phyloP scores from a whole-genome alignment of 129 eudicot genomes.

The Rutidosis leptorrhynchoides region DNA sequence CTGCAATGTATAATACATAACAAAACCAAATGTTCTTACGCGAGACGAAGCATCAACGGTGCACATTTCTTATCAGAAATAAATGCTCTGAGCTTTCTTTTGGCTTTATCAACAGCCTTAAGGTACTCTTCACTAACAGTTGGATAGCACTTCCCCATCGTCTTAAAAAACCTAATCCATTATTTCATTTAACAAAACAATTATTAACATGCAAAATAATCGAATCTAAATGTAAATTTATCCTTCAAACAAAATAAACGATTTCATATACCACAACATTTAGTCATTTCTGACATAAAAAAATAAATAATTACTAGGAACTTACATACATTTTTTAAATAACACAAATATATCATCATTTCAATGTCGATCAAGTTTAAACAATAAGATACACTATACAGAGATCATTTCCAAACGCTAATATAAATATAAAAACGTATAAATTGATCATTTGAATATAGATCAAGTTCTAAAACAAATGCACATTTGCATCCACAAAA shows the following conservation, averaged over 20 bases:
- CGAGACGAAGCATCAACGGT: constrained; percentile 73
- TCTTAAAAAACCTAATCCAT: background rate
- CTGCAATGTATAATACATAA: background rate
- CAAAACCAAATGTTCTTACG: constrained; percentile 39
- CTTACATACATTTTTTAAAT: background rate
- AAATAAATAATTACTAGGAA: too few species aligned
- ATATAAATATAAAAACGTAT: background rate
- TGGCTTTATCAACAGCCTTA: constrained; percentile 65
- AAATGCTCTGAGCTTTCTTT: constrained; percentile 71
- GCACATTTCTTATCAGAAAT: constrained; percentile 76
- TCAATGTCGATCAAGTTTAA: background rate
- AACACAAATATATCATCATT: background rate
- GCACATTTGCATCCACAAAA: background rate
- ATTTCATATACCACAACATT: background rate
- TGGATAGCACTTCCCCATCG: constrained; percentile 73
- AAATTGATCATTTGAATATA: background rate
- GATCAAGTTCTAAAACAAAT: background rate
- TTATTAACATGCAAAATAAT: too few species aligned
- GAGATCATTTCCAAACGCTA: background rate
- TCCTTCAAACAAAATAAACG: background rate
- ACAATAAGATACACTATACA: background rate
- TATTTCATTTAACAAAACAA: too few species aligned
- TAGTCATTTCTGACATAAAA: background rate
- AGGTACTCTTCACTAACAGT: constrained; percentile 59
- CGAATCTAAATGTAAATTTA: too few species aligned